Evolutionary conservation across 225 moss, liverwort and hornwort genomes (phyloP).

Genomic region (Polytrichum formosum): DNA sequence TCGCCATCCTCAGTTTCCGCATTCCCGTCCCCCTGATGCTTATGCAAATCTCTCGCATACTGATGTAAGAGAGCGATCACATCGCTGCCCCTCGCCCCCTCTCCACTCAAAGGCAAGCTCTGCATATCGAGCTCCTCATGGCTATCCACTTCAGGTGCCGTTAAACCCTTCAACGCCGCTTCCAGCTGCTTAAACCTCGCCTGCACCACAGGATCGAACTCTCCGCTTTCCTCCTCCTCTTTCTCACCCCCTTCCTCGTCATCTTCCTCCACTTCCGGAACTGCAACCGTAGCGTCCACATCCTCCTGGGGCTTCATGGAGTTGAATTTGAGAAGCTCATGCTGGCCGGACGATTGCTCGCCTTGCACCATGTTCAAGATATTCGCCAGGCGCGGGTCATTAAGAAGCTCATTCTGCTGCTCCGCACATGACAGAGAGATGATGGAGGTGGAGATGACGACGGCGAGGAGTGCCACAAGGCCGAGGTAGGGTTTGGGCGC

Average conservation of each 20-base stretch:
- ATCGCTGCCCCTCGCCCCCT: conserved; percentile 25
- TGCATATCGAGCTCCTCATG: conserved; percentile 21
- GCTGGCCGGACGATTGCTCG: not conserved
- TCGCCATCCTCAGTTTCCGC: conserved; percentile 3
- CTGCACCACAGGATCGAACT: conserved; percentile 22
- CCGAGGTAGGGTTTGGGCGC: too few species aligned
- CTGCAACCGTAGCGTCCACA: not conserved
- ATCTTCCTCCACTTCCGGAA: not conserved
- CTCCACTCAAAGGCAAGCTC: not conserved
- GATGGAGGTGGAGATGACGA: too few species aligned
- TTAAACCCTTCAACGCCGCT: conserved; percentile 29
- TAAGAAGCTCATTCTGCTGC: too few species aligned
- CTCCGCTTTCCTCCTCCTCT: not conserved
- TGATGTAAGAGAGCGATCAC: conserved; percentile 50
- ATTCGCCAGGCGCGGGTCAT: too few species aligned
- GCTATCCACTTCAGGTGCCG: conserved; percentile 14
- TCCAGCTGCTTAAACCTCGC: conserved; percentile 42
- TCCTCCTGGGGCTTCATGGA: not conserved
- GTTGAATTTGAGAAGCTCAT: not conserved
- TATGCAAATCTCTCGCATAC: conserved; percentile 49
- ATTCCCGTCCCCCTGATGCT: conserved; percentile 18
- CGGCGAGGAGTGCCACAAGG: too few species aligned
- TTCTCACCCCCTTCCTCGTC: not conserved
- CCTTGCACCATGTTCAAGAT: too few species aligned
- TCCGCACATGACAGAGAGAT: too few species aligned